A percentile compares a stretch with the other conserved stretches of the same genome.
phyloP scores from a whole-genome alignment of 345 rosid genomes.

The Rhodamnia argentea region DNA sequence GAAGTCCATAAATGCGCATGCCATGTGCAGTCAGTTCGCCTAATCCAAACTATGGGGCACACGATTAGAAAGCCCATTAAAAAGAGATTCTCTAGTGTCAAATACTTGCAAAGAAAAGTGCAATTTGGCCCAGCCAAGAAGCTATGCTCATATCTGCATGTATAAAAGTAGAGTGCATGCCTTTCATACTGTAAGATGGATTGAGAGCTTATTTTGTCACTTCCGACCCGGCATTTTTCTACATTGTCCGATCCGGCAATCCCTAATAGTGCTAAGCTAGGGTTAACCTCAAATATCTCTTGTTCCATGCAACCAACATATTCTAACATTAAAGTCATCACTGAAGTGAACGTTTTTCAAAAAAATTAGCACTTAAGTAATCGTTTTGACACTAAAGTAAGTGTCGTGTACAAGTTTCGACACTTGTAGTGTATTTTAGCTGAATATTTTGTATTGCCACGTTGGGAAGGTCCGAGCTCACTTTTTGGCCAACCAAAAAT shows the following conservation, averaged over 20 bases:
- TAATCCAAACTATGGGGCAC: neutral
- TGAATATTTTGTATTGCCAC: neutral
- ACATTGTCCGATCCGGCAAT: neutral
- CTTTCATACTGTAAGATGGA: neutral
- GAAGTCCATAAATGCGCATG: neutral
- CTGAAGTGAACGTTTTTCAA: too few relatives aligned
- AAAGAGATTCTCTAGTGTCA: neutral
- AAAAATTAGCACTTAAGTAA: too few relatives aligned
- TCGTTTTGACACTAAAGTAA: too few relatives aligned
- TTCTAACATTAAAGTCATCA: neutral
- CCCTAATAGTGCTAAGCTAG: neutral
- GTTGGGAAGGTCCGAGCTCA: neutral
- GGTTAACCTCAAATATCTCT: neutral
- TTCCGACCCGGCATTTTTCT: neutral
- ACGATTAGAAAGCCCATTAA: neutral
- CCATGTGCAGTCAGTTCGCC: neutral
- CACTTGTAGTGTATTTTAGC: too few relatives aligned
- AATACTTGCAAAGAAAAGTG: neutral
- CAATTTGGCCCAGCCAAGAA: neutral
- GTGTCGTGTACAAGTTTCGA: too few relatives aligned
- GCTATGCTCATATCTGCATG: neutral
- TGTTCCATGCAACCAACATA: neutral
- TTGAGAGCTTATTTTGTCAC: neutral
- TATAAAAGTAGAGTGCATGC: neutral
- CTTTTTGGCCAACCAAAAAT: neutral